Conservation (phyloP, 768 basidiomycete genomes). For the Kwoniella pini region DNA sequence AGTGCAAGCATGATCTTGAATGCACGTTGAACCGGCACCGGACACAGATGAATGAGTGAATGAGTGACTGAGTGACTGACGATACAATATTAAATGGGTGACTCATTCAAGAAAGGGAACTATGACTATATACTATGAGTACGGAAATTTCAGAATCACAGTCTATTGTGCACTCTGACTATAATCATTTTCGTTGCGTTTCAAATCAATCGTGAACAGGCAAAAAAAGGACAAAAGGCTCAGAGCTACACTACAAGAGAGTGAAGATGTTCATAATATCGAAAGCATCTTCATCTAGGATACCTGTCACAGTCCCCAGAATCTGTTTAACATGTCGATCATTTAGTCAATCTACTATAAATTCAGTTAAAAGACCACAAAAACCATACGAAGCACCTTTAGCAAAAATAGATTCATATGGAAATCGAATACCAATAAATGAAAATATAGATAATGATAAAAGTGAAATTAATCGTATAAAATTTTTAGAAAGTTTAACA, state of each 20-base stretch:
- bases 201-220: too few species aligned
- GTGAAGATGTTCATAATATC: slow-evolving; percentile 5
- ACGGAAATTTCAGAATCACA: slow-evolving; percentile 1
- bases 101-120: neutral
- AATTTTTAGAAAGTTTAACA: slow-evolving; percentile 7
- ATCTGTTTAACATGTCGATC: neutral
- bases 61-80: too few species aligned
- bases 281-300: slow-evolving; percentile 9
- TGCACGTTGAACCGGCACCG: slow-evolving; percentile 5
- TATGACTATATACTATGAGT: neutral
- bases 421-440: slow-evolving; percentile 9
- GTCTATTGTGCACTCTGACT: too few species aligned
- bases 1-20: neutral
- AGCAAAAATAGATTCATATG: slow-evolving; percentile 14
- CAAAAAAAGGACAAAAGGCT: too few species aligned
- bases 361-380: slow-evolving; percentile 16
- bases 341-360: slow-evolving; percentile 1
- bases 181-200: too few species aligned
- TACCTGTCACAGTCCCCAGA: neutral
- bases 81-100: slow-evolving; percentile 7
- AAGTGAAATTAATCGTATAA: neutral
- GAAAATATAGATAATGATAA: neutral
- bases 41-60: too few species aligned
- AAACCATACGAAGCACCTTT: slow-evolving; percentile 18
- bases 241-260: too few species aligned